Percentiles rank a stretch among this genome's conserved stretches.
Evolutionary conservation across 139 green algal species (phyloP).

Genomic region (Closterium sp.): DNA sequence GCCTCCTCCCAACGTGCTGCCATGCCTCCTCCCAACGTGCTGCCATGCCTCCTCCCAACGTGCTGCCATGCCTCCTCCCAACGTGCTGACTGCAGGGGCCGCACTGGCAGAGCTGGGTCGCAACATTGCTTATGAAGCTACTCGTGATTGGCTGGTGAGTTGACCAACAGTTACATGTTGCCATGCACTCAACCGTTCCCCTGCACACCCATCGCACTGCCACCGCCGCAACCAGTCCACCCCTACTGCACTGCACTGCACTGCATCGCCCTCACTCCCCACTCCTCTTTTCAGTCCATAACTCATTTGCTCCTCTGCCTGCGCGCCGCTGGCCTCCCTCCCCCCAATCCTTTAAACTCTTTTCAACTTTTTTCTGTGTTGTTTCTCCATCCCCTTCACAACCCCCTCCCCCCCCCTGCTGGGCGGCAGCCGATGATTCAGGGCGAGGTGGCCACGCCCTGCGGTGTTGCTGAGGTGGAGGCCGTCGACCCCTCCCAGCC

Average conservation of each 20-base stretch:
- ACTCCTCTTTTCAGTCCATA: too few relatives aligned
- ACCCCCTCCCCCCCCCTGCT: too few relatives aligned
- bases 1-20: not conserved
- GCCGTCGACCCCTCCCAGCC: constrained; percentile 79
- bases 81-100: not conserved
- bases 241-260: too few relatives aligned
- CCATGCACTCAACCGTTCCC: too few relatives aligned
- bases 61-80: not conserved
- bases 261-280: too few relatives aligned
- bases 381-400: not conserved
- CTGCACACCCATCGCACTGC: too few relatives aligned
- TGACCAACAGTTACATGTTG: too few relatives aligned
- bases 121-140: not conserved
- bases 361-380: too few relatives aligned
- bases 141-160: not conserved
- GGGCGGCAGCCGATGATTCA: constrained; percentile 63
- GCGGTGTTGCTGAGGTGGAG: constrained; percentile 75
- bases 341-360: too few relatives aligned
- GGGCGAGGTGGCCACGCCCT: constrained; percentile 76
- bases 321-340: too few relatives aligned
- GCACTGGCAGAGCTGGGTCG: not conserved
- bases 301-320: too few relatives aligned
- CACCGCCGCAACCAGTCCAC: not conserved
- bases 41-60: not conserved
- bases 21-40: too few relatives aligned